phyloP scores from a whole-genome alignment of 73 alveolate genomes.

The Paramecium tetraurelia region DNA sequence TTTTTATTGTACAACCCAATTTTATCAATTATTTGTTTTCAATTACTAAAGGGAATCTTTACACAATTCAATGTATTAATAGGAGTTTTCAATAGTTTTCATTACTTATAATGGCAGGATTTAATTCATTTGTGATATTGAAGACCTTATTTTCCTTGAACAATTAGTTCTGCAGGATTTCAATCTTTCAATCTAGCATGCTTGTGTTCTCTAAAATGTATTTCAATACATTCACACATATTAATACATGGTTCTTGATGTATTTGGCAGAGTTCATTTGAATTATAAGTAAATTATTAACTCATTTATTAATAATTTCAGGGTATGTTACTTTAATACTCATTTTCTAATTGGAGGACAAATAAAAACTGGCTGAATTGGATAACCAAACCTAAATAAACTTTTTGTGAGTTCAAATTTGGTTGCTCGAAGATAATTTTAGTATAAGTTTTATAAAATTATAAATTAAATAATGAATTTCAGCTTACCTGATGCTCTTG shows the following conservation, averaged over 20 bases:
- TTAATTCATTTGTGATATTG: neutral
- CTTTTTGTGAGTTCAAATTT: too few relatives aligned
- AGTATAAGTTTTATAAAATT: neutral
- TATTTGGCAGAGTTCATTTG: neutral
- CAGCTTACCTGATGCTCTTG: slow-evolving; percentile 28
- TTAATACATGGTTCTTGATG: slow-evolving; percentile 24
- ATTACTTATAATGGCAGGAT: neutral
- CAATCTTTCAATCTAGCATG: neutral
- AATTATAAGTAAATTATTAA: neutral
- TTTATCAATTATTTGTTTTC: neutral
- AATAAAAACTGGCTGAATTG: too few relatives aligned
- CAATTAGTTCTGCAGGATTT: neutral
- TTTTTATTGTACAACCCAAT: neutral
- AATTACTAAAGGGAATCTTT: neutral
- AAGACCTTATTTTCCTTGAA: neutral
- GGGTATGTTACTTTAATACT: neutral
- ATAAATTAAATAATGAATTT: neutral
- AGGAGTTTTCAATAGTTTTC: neutral
- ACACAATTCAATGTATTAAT: neutral
- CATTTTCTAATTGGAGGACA: neutral
- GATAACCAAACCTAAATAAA: too few relatives aligned
- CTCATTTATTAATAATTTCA: neutral
- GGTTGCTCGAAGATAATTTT: neutral
- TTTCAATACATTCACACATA: slow-evolving; percentile 41
- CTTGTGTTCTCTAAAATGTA: neutral